Percentiles rank a stretch among this genome's conserved stretches.
These are phyloP conservation scores for Pseudocercospora fuligena DNA, from an alignment of 2,329 filamentous ascomycete genomes.

Conservation along the genomic window DNA sequence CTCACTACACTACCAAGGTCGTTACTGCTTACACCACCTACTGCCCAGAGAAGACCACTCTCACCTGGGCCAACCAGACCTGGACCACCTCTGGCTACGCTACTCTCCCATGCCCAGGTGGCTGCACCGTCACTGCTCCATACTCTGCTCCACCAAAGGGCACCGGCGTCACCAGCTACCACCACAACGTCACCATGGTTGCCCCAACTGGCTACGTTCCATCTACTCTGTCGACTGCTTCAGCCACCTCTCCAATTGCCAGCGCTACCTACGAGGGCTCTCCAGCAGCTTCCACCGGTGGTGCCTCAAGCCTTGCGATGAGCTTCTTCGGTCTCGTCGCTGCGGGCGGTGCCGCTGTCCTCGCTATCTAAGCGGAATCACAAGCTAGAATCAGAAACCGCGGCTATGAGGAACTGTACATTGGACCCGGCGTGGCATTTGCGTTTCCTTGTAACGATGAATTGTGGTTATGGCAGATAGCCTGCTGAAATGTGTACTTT, in stretches of 20 bases:
- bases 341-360: conserved; percentile 44
- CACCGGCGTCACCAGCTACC: conserved; percentile 18
- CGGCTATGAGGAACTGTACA: conserved; percentile 2
- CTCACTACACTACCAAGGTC: conserved; percentile 34
- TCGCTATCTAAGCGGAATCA: conserved; percentile 38
- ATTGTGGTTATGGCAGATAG: background rate
- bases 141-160: conserved; percentile 13
- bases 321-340: conserved; percentile 46
- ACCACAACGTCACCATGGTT: conserved; percentile 34
- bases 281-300: conserved; percentile 28
- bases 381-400: background rate
- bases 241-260: conserved; percentile 21
- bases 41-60: conserved; percentile 33
- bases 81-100: conserved; percentile 33
- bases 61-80: conserved; percentile 32
- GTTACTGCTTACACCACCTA: conserved; percentile 33
- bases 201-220: conserved; percentile 42
- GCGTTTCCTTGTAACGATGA: background rate
- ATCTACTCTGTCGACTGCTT: conserved; percentile 39
- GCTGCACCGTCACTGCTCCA: conserved; percentile 23
- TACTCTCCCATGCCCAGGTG: conserved; percentile 33
- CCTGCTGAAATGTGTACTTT: conserved; percentile 8
- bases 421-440: conserved; percentile 1
- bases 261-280: conserved; percentile 27
- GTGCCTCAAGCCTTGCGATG: conserved; percentile 39